Conservation (phyloP, 2,329 filamentous ascomycete genomes). For the Fusarium verrucosum region DNA sequence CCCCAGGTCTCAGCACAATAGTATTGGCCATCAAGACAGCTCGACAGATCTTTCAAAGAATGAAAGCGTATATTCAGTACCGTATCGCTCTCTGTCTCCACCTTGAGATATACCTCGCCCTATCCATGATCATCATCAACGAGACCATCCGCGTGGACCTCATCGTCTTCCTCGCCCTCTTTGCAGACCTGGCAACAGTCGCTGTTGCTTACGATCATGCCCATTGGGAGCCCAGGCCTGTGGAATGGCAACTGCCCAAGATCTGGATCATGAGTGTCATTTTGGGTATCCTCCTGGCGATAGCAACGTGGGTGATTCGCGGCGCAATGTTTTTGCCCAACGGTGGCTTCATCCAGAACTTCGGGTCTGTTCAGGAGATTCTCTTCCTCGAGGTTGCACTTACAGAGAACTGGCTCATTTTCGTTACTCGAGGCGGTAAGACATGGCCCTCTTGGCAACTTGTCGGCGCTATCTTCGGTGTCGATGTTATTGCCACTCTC, state of each 20-base stretch:
- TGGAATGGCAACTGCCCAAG: slow-evolving; percentile 24
- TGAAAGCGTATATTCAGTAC: slow-evolving; percentile 33
- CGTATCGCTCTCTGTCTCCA: slow-evolving; percentile 24
- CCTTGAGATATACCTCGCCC: slow-evolving; percentile 13
- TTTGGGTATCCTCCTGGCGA: neutral
- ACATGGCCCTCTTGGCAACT: slow-evolving; percentile 33
- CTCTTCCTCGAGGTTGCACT: slow-evolving; percentile 24
- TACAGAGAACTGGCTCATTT: slow-evolving; percentile 32
- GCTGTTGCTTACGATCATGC: slow-evolving; percentile 33
- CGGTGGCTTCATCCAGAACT: slow-evolving; percentile 13
- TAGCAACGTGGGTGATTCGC: slow-evolving; percentile 3
- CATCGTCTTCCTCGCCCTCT: neutral
- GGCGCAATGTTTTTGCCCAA: neutral
- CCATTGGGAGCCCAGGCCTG: slow-evolving; percentile 18
- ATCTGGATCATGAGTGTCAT: slow-evolving; percentile 30
- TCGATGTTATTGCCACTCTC: slow-evolving; percentile 6
- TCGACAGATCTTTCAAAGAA: slow-evolving; percentile 18
- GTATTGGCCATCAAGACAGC: slow-evolving; percentile 9
- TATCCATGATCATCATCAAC: slow-evolving; percentile 29
- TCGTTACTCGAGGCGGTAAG: slow-evolving; percentile 24
- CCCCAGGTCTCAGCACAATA: neutral
- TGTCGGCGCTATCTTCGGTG: slow-evolving; percentile 6
- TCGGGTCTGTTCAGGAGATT: slow-evolving; percentile 14
- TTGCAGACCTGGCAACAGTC: slow-evolving; percentile 17
- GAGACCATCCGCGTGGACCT: slow-evolving; percentile 25